These are phyloP conservation scores for Paecilomyces variotii DNA, from an alignment of 2,329 filamentous ascomycete species.

Conservation along the genomic window DNA sequence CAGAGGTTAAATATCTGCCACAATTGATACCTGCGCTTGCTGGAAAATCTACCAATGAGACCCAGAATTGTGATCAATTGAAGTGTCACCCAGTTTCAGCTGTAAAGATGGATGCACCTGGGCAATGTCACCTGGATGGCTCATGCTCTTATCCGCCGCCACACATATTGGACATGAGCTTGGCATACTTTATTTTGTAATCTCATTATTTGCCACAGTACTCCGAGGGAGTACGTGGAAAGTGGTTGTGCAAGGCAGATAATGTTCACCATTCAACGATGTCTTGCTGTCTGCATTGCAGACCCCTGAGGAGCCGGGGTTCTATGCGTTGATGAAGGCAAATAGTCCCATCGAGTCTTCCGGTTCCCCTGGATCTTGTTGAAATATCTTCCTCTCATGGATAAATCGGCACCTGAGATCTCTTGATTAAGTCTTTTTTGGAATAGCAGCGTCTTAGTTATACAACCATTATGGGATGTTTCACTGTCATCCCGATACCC, in stretches of 20 bases:
- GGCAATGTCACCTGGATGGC: background rate
- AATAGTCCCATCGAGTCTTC: background rate
- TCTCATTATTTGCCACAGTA: background rate
- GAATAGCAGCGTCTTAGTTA: background rate
- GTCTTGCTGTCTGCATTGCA: background rate
- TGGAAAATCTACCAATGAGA: no score
- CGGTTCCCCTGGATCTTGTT: background rate
- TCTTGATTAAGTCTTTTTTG: background rate
- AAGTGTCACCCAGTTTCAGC: background rate
- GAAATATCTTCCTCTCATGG: background rate
- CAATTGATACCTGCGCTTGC: no score
- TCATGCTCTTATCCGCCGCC: background rate
- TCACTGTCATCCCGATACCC: background rate
- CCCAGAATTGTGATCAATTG: no score
- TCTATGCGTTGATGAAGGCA: background rate
- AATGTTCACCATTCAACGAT: background rate
- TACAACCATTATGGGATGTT: background rate
- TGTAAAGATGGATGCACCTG: background rate
- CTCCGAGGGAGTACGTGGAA: background rate
- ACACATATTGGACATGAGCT: background rate
- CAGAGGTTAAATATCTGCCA: no score
- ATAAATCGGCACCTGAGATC: background rate
- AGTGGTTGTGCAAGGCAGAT: background rate
- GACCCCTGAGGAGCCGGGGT: background rate
- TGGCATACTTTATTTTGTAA: background rate